A percentile compares a stretch with the other conserved stretches of the same genome.
These are phyloP conservation scores for Ustilago loliicola DNA, from an alignment of 1,284 basidiomycete genomes.

Conservation along the genomic window DNA sequence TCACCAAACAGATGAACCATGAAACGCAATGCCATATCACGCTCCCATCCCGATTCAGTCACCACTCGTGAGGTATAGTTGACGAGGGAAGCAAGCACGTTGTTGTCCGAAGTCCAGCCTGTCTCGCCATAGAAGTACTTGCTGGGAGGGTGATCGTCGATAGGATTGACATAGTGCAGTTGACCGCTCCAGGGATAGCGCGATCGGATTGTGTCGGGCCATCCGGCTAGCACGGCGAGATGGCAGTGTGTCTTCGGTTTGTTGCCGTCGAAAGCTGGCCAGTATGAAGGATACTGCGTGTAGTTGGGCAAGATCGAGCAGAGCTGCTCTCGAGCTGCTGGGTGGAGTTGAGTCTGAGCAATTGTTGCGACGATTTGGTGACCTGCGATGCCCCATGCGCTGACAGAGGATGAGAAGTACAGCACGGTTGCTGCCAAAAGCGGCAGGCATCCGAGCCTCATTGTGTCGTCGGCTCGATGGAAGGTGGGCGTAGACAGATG, in stretches of 20 bases:
- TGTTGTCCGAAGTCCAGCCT: constrained; percentile 77
- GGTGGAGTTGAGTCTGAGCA: constrained; percentile 88
- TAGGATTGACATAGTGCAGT: constrained; percentile 83
- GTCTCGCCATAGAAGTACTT: constrained; percentile 81
- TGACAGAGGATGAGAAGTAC: constrained; percentile 15
- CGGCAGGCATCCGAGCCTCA: constrained; percentile 8
- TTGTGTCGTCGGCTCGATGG: not conserved
- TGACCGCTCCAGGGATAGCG: constrained; percentile 71
- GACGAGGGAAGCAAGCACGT: constrained; percentile 45
- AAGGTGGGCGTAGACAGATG: constrained; percentile 12
- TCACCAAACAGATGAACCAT: constrained; percentile 91
- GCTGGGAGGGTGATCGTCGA: constrained; percentile 81
- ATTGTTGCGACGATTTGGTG: constrained; percentile 93
- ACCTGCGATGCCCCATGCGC: constrained; percentile 74
- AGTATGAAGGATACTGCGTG: constrained; percentile 49
- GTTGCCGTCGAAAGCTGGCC: constrained; percentile 19
- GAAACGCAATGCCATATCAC: constrained; percentile 82
- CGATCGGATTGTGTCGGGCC: constrained; percentile 76
- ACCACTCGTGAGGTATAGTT: constrained; percentile 63
- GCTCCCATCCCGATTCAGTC: constrained; percentile 56
- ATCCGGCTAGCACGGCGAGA: constrained; percentile 79
- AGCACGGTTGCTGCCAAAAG: constrained; percentile 9
- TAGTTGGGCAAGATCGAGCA: constrained; percentile 77
- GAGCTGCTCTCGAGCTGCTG: constrained; percentile 78
- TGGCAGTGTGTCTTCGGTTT: constrained; percentile 61